phyloP scores from a whole-genome alignment of 352 stramenopile species.

The Phytophthora podocarpi region DNA sequence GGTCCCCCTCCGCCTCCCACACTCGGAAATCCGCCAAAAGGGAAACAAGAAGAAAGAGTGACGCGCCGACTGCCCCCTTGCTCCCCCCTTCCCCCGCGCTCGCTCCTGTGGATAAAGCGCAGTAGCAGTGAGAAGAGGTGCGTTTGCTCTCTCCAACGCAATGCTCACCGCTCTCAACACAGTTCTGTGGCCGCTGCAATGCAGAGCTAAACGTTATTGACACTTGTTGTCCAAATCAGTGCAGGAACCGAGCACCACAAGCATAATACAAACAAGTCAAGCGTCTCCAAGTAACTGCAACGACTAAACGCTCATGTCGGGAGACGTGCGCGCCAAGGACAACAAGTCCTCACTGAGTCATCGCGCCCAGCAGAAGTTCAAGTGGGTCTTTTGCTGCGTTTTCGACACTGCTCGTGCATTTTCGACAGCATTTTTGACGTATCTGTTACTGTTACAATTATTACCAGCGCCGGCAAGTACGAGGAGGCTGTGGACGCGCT shows the following conservation, averaged over 20 bases:
- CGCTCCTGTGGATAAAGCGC: background rate
- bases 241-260: slow-evolving; percentile 6
- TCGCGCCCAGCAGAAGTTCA: slow-evolving; percentile 88
- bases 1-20: background rate
- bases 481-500: slow-evolving; percentile 83
- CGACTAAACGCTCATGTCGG: slow-evolving; percentile 52
- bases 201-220: slow-evolving; percentile 5
- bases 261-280: slow-evolving; percentile 4
- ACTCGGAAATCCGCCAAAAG: background rate
- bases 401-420: no score
- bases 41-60: slow-evolving; percentile 26
- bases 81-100: background rate
- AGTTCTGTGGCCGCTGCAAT: slow-evolving; percentile 8
- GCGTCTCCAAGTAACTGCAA: slow-evolving; percentile 16
- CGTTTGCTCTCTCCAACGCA: slow-evolving; percentile 6
- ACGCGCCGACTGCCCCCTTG: slow-evolving; percentile 7
- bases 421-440: slow-evolving; percentile 5
- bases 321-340: slow-evolving; percentile 68
- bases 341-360: slow-evolving; percentile 89
- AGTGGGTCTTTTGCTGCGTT: slow-evolving; percentile 48
- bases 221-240: slow-evolving; percentile 9
- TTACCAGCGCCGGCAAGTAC: slow-evolving; percentile 78
- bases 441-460: background rate
- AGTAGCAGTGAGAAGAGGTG: slow-evolving; percentile 16
- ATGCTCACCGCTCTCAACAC: background rate